phyloP scores from a whole-genome alignment of 2,329 filamentous ascomycete genomes.

The Sclerotinia nivalis region DNA sequence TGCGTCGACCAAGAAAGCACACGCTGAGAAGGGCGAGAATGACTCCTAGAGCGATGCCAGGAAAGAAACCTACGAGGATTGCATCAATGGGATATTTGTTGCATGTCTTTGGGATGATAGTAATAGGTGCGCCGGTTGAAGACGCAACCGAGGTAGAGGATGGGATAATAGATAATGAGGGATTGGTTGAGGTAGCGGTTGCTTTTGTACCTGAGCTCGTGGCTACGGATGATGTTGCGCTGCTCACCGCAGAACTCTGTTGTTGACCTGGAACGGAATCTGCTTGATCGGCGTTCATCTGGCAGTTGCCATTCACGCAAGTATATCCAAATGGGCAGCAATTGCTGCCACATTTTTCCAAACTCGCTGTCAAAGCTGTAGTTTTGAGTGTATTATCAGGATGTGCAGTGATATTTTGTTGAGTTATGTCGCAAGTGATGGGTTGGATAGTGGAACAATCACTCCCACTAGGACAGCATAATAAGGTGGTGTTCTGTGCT shows the following conservation, averaged over 20 bases:
- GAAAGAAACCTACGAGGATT: conserved; percentile 41
- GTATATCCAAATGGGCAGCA: conserved; percentile 75
- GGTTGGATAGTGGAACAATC: conserved; percentile 63
- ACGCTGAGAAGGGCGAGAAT: conserved; percentile 46
- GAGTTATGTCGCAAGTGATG: conserved; percentile 62
- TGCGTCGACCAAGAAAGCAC: conserved; percentile 41
- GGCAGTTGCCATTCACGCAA: conserved; percentile 54
- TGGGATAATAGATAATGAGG: conserved; percentile 26
- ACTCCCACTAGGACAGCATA: conserved; percentile 65
- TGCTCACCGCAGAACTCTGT: conserved; percentile 31
- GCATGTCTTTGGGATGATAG: conserved; percentile 27
- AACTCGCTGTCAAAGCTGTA: conserved; percentile 55
- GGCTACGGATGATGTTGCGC: conserved; percentile 30
- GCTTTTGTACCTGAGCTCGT: conserved; percentile 13
- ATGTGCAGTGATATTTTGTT: conserved; percentile 59
- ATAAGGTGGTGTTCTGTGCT: conserved; percentile 63
- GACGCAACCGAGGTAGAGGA: conserved; percentile 28
- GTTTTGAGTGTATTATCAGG: conserved; percentile 66
- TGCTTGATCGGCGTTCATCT: conserved; percentile 53
- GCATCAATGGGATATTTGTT: conserved; percentile 33
- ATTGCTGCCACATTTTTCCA: conserved; percentile 57
- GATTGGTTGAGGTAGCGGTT: background rate
- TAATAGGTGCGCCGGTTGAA: conserved; percentile 15
- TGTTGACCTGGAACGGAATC: conserved; percentile 34
- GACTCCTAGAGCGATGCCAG: conserved; percentile 51